phyloP scores from a whole-genome alignment of 495 filamentous ascomycete species.

The Talaromyces borbonicus region DNA sequence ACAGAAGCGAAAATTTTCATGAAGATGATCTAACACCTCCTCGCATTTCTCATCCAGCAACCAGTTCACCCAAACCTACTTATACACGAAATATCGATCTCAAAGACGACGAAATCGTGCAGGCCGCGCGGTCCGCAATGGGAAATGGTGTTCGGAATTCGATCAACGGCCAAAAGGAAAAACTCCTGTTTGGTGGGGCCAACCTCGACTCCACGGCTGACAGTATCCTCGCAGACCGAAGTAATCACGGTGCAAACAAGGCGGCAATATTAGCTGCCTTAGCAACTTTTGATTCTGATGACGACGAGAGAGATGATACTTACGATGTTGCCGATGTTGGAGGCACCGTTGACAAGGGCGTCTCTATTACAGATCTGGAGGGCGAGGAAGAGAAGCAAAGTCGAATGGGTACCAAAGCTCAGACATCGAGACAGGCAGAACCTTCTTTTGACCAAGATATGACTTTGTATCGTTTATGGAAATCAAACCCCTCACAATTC shows the following conservation, averaged over 20 bases:
- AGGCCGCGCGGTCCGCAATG: slow-evolving; percentile 39
- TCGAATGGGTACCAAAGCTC: slow-evolving; percentile 24
- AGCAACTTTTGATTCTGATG: slow-evolving; percentile 83
- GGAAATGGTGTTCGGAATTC: background rate
- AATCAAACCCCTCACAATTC: slow-evolving; percentile 52
- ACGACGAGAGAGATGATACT: slow-evolving; percentile 95
- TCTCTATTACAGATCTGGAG: slow-evolving; percentile 28
- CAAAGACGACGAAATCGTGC: slow-evolving; percentile 73
- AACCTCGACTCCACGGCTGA: slow-evolving; percentile 57
- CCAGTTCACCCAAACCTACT: slow-evolving; percentile 16
- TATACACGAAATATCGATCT: slow-evolving; percentile 54
- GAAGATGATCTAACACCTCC: slow-evolving; percentile 27
- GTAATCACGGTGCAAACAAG: slow-evolving; percentile 55
- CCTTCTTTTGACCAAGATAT: slow-evolving; percentile 21
- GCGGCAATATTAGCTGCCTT: slow-evolving; percentile 86
- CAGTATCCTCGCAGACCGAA: slow-evolving; percentile 39
- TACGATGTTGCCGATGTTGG: slow-evolving; percentile 90
- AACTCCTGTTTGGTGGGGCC: slow-evolving; percentile 67
- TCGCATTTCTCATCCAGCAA: slow-evolving; percentile 26
- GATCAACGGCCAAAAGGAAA: slow-evolving; percentile 35
- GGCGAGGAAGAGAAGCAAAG: slow-evolving; percentile 25
- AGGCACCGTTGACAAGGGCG: slow-evolving; percentile 59
- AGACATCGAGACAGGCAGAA: slow-evolving; percentile 28
- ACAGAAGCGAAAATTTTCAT: slow-evolving; percentile 25
- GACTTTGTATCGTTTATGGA: slow-evolving; percentile 58